Percentiles rank a stretch among this genome's conserved stretches.
Conservation (phyloP, 768 basidiomycete genomes). For the Lactarius quietus region DNA sequence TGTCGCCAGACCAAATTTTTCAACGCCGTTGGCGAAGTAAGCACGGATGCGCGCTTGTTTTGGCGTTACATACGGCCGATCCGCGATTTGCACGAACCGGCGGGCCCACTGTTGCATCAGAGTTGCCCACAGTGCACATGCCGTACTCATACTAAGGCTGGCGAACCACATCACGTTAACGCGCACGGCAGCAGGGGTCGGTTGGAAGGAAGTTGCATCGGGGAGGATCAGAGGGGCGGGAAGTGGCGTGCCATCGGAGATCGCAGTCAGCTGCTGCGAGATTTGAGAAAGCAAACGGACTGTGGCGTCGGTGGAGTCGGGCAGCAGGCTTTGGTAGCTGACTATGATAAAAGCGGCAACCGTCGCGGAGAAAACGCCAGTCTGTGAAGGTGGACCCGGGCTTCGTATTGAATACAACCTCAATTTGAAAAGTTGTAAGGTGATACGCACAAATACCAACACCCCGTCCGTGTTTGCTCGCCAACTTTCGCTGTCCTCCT, state of each 20-base stretch:
- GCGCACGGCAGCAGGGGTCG: conserved; percentile 7
- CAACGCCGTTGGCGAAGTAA: conserved; percentile 18
- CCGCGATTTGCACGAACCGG: conserved; percentile 17
- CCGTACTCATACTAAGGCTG: conserved; percentile 16
- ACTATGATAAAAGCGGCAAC: conserved; percentile 26
- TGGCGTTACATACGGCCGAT: conserved; percentile 10
- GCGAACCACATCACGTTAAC: conserved; percentile 23
- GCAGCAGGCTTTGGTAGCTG: conserved; percentile 24
- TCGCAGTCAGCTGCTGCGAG: conserved; percentile 17
- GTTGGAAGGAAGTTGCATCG: background rate
- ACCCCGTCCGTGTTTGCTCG: conserved; percentile 13
- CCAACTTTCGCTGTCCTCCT: background rate
- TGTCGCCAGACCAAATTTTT: conserved; percentile 12
- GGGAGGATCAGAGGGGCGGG: background rate
- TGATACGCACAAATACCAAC: conserved; percentile 18
- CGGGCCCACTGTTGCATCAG: conserved; percentile 25
- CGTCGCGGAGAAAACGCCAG: conserved; percentile 30
- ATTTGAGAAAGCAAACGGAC: conserved; percentile 20
- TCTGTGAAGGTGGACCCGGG: conserved; percentile 7
- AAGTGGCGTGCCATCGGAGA: background rate
- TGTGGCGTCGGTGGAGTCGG: conserved; percentile 13
- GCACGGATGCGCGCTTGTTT: conserved; percentile 22
- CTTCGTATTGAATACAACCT: background rate
- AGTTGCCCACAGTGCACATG: conserved; percentile 23
- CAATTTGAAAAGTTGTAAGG: background rate